phyloP scores from a whole-genome alignment of 2,329 filamentous ascomycete species.

The Nigrograna mackinnonii region DNA sequence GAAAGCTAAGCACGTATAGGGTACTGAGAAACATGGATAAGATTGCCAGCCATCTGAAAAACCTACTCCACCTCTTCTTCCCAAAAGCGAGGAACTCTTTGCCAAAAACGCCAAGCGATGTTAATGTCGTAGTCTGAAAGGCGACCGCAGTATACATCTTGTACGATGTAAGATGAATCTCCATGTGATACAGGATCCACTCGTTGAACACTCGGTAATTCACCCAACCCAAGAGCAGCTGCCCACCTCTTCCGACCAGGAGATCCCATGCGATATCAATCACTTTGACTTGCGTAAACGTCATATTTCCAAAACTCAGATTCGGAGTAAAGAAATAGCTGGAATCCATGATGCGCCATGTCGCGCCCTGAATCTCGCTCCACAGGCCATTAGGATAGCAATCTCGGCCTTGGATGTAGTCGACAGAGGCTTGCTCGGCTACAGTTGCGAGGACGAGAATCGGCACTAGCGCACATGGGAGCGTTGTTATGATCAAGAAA shows the following conservation, averaged over 20 bases:
- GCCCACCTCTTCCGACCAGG: slow-evolving; percentile 38
- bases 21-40: slow-evolving; percentile 33
- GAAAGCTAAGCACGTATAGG: slow-evolving; percentile 38
- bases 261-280: slow-evolving; percentile 44
- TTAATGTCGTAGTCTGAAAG: slow-evolving; percentile 29
- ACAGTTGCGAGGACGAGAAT: slow-evolving; percentile 29
- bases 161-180: slow-evolving; percentile 32
- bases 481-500: slow-evolving; percentile 15
- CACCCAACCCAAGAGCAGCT: slow-evolving; percentile 33
- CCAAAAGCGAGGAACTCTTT: slow-evolving; percentile 32
- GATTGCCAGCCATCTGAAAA: slow-evolving; percentile 37
- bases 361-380: slow-evolving; percentile 28
- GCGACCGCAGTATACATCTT: slow-evolving; percentile 32
- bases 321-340: slow-evolving; percentile 38
- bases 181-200: slow-evolving; percentile 39
- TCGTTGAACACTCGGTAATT: slow-evolving; percentile 44
- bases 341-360: slow-evolving; percentile 39
- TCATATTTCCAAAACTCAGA: slow-evolving; percentile 31
- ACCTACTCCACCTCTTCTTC: slow-evolving; percentile 20
- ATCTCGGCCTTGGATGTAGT: slow-evolving; percentile 25
- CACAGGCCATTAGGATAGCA: slow-evolving; percentile 38
- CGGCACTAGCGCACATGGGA: slow-evolving; percentile 25
- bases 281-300: slow-evolving; percentile 40
- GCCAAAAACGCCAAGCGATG: slow-evolving; percentile 33
- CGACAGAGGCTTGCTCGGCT: slow-evolving; percentile 29